Evolutionary conservation across 306 rosid genomes (phyloP).

Genomic region (Acacia confusa): DNA sequence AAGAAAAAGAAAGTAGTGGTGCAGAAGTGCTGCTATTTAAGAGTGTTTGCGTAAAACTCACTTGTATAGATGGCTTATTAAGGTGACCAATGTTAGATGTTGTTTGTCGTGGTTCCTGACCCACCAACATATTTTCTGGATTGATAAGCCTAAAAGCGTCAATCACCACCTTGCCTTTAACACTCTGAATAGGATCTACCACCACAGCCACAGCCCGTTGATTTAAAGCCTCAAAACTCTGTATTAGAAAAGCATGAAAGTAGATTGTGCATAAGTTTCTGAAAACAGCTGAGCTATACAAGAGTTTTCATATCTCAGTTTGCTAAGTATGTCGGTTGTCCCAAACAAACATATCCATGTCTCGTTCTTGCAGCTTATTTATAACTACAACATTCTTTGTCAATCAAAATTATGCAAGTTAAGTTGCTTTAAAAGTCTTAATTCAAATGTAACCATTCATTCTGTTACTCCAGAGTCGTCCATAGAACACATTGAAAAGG

Average conservation of each 20-base stretch:
- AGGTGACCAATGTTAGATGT: conserved; percentile 94
- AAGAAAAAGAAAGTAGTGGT: conserved; percentile 6
- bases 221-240: conserved; percentile 97
- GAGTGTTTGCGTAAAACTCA: conserved; percentile 36
- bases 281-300: not conserved
- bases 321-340: not conserved
- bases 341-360: not conserved
- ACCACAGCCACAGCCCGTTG: conserved; percentile 97
- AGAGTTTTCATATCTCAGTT: conserved; percentile 12
- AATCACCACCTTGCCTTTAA: conserved; percentile 93
- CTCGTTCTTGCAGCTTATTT: not conserved
- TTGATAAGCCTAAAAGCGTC: conserved; percentile 95
- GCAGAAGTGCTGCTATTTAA: conserved; percentile 6
- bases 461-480: not conserved
- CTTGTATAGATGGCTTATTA: conserved; percentile 95
- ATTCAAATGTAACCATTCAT: not conserved
- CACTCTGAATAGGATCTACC: conserved; percentile 96
- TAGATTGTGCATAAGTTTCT: not conserved
- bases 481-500: not conserved
- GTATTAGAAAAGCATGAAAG: conserved; percentile 23
- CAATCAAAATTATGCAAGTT: conserved; percentile 8
- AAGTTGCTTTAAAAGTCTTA: not conserved
- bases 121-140: conserved; percentile 96
- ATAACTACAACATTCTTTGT: not conserved
- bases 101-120: conserved; percentile 94